Percentiles rank a stretch among this genome's conserved stretches.
These are phyloP conservation scores for Flaveria robusta DNA, from an alignment of 129 eudicot genomes.

Conservation along the genomic window DNA sequence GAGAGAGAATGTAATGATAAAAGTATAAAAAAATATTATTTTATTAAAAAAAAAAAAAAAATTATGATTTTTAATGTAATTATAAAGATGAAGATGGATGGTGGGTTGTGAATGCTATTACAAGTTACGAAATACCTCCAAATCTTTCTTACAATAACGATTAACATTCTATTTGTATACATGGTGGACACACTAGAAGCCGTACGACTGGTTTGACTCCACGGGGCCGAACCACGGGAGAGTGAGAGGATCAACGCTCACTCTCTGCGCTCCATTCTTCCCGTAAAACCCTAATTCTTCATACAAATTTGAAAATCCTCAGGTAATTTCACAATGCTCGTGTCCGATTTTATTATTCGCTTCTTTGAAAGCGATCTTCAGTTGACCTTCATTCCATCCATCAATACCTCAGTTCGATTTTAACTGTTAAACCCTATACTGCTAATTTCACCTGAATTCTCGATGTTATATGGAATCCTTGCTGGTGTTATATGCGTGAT, in stretches of 20 bases:
- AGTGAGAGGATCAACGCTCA: conserved; percentile 10
- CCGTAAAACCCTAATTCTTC: conserved; percentile 28
- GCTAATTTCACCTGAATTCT: conserved; percentile 17
- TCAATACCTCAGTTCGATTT: conserved; percentile 6
- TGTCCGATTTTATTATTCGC: conserved; percentile 1
- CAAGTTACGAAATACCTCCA: no score
- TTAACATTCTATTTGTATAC: neutral
- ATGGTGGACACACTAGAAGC: neutral
- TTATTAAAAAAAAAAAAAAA: no score
- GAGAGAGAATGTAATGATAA: no score
- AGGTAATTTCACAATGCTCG: conserved; percentile 27
- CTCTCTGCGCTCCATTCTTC: neutral
- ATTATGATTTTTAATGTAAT: no score
- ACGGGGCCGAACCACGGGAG: no score
- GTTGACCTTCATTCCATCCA: neutral
- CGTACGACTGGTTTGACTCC: conserved; percentile 29
- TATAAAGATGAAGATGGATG: no score
- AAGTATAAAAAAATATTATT: no score
- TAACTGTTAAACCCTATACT: neutral
- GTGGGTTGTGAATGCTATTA: no score
- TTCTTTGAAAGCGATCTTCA: conserved; percentile 7
- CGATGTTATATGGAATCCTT: neutral
- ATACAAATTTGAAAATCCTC: conserved; percentile 1
- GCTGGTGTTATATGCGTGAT: neutral
- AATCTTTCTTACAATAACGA: neutral